Base-by-base conservation (phyloP, 257 asterid genomes). In the Capsicum baccatum region DNA sequence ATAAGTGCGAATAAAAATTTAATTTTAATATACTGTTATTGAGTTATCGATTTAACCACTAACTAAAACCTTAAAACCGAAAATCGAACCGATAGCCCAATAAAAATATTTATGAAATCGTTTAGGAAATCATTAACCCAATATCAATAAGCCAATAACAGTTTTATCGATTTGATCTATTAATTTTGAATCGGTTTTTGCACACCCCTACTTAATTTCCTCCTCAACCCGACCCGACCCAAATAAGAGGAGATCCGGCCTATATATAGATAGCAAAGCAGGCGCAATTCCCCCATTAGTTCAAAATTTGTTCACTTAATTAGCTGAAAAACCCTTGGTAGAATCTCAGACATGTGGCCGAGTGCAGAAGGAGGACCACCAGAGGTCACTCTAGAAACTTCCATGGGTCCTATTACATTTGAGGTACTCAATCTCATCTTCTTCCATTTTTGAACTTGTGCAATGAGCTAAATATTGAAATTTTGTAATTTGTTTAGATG, bases 381-480 rank as follows among this genome's bases (percentile, higher is more conserved):
- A 83, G 97, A 97, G 93, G 98, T 95, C 19, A 97, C 98, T 85
- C 91, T 95, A 14, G 97, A 92, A 88, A 95, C 99, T 42, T 95
- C 99, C 78, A 97, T 97, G 99, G 99, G 98, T 3, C 89, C 98
- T 47, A 84, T 97, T 14, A 89, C 99, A 0, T 85, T 97, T 16
- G 98, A 96, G 91, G 93, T 89, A 82, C n/a, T 78, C 71, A 12
- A 37, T 37, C 33, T 44, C 0, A 71, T 56, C 48, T 57, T 83
- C 55, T 50, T 50, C 17, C 39, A n/a, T 37, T 26, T 54, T 37
- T 68, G 67, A 33, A 26, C 12, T 16, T 52, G n/a, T 0, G 63
- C 2, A 55, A 60, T 54, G 48, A 14, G 71, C 42, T 62, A 62
- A 26, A 26, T 19, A 58, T 3, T 50, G 21, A 74, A 76, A 54